Percentiles rank a stretch among this genome's conserved stretches.
phyloP scores from a whole-genome alignment of 495 filamentous ascomycete species.

The Podospora bellae-mahoneyi region DNA sequence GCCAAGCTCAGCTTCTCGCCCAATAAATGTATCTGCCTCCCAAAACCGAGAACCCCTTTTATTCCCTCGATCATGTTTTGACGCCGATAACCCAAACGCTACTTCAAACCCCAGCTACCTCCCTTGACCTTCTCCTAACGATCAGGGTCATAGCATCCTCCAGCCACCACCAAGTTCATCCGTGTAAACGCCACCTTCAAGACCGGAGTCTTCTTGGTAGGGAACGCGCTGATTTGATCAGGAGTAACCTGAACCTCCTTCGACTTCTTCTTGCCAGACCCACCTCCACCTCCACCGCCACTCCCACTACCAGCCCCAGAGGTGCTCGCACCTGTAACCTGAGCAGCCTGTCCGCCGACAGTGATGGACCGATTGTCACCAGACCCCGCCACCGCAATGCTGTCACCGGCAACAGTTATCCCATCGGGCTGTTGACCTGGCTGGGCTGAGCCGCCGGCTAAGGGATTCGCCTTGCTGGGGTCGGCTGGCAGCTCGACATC shows the following conservation, averaged over 20 bases:
- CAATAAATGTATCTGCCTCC: not conserved
- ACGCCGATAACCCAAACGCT: not conserved
- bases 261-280: constrained; percentile 70
- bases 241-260: constrained; percentile 88
- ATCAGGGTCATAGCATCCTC: constrained; percentile 67
- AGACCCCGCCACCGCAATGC: constrained; percentile 47
- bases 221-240: constrained; percentile 89
- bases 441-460: constrained; percentile 40
- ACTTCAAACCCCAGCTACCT: not conserved
- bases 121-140: constrained; percentile 21
- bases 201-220: constrained; percentile 92
- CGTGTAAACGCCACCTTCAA: constrained; percentile 90
- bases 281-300: constrained; percentile 44
- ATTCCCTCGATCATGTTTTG: not conserved
- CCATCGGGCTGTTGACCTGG: constrained; percentile 57
- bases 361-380: constrained; percentile 35
- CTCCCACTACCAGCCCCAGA: constrained; percentile 36
- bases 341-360: constrained; percentile 34
- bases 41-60: not conserved
- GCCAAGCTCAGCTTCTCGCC: not conserved
- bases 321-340: constrained; percentile 25
- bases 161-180: constrained; percentile 88
- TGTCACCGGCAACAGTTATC: constrained; percentile 44
- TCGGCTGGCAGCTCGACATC: constrained; percentile 68
- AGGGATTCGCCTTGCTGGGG: constrained; percentile 36